These are phyloP conservation scores for Penicillium herquei DNA, from an alignment of 495 filamentous ascomycete species.

Conservation along the genomic window DNA sequence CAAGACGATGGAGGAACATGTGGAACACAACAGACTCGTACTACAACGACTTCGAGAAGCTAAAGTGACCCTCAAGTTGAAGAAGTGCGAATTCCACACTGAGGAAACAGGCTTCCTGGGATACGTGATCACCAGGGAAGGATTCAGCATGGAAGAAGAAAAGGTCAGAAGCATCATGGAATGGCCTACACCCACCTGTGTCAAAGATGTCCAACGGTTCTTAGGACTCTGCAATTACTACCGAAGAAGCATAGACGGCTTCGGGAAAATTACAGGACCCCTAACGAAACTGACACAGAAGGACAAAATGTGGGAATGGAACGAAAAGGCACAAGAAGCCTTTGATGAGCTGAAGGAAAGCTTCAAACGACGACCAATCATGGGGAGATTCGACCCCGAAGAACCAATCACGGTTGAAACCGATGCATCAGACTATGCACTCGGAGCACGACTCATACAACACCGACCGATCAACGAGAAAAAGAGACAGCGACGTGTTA, in stretches of 20 bases:
- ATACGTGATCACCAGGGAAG: constrained; percentile 7
- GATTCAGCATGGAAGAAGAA: constrained; percentile 9
- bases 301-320: constrained; percentile 10
- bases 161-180: constrained; percentile 12
- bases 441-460: no score
- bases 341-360: constrained; percentile 11
- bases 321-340: background rate
- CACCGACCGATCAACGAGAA: no score
- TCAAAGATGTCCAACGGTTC: constrained; percentile 14
- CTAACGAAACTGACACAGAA: constrained; percentile 10
- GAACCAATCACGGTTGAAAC: constrained; percentile 12
- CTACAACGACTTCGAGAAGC: background rate
- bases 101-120: constrained; percentile 10
- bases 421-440: constrained; percentile 6
- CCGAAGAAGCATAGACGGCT: constrained; percentile 9
- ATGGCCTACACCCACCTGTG: constrained; percentile 2
- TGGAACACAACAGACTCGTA: background rate
- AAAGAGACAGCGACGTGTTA: no score
- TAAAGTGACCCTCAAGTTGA: background rate
- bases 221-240: constrained; percentile 15
- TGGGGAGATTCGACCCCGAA: constrained; percentile 9
- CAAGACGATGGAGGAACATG: background rate
- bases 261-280: background rate
- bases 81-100: constrained; percentile 7
- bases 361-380: background rate